Percentiles rank a stretch among this genome's conserved stretches.
Evolutionary conservation across 139 green algal genomes (phyloP).

Genomic region (Micractinium sp.): DNA sequence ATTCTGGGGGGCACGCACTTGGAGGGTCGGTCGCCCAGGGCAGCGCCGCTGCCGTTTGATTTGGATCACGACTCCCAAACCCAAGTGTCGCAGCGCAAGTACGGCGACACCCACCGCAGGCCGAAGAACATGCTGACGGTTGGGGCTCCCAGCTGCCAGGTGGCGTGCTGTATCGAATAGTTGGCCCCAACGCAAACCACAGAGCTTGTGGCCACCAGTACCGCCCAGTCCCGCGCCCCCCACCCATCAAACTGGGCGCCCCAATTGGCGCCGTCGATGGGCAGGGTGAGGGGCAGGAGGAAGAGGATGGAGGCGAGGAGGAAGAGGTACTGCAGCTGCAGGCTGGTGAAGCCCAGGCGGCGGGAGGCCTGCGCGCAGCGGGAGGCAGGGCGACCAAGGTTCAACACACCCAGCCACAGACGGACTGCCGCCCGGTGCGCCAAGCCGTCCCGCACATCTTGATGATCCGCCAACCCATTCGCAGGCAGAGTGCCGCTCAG

Average conservation of each 20-base stretch:
- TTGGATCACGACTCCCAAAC: neutral
- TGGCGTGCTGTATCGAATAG: constrained; percentile 18
- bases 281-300: constrained; percentile 18
- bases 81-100: neutral
- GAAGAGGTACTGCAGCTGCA: constrained; percentile 27
- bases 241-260: neutral
- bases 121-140: neutral
- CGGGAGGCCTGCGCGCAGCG: neutral
- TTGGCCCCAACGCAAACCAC: constrained; percentile 14
- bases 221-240: neutral
- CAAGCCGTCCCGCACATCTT: too few species aligned
- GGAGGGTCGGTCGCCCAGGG: too few species aligned
- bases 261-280: constrained; percentile 18
- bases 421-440: too few species aligned
- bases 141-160: constrained; percentile 18
- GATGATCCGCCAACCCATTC: too few species aligned
- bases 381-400: too few species aligned
- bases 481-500: too few species aligned
- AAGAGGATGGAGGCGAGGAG: neutral
- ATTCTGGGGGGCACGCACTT: too few species aligned
- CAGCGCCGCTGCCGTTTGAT: neutral
- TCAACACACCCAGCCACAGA: too few species aligned
- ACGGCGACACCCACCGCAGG: neutral
- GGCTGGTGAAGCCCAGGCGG: constrained; percentile 4
- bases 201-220: neutral